Evolutionary conservation across 169 alveolate genomes (phyloP).

Genomic region (Fabrea salina): DNA sequence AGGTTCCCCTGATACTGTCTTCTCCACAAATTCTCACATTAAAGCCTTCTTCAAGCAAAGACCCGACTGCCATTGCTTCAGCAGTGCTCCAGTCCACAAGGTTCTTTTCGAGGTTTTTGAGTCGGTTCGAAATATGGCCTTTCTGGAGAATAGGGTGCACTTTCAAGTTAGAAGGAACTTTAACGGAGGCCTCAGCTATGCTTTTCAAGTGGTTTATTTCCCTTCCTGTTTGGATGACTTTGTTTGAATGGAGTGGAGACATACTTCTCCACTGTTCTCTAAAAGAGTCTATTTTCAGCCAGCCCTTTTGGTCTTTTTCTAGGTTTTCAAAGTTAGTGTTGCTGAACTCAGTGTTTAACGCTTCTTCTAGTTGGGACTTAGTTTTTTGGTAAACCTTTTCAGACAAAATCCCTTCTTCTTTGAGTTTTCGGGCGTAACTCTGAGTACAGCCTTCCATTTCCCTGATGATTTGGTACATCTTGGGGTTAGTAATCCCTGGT

Average conservation of each 20-base stretch:
- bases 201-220: not conserved
- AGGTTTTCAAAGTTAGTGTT: not conserved
- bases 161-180: slow-evolving; percentile 79
- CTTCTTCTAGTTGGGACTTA: not conserved
- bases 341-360: not conserved
- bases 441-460: not conserved
- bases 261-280: not conserved
- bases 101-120: slow-evolving; percentile 24
- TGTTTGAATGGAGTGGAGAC: not conserved
- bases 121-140: slow-evolving; percentile 69
- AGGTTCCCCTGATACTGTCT: slow-evolving; percentile 79
- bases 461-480: slow-evolving; percentile 83
- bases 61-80: slow-evolving; percentile 67
- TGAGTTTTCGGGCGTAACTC: not conserved
- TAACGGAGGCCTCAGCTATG: not conserved
- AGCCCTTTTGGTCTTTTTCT: not conserved
- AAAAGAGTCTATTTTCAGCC: slow-evolving; percentile 11
- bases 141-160: slow-evolving; percentile 80
- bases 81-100: slow-evolving; percentile 40
- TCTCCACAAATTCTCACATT: slow-evolving; percentile 75
- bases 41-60: slow-evolving; percentile 58
- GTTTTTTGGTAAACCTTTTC: not conserved
- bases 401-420: not conserved
- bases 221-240: not conserved
- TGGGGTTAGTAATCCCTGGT: slow-evolving; percentile 94